Base-by-base conservation (phyloP, 2,329 filamentous ascomycete genomes). In the Aspergillus caelatus region DNA sequence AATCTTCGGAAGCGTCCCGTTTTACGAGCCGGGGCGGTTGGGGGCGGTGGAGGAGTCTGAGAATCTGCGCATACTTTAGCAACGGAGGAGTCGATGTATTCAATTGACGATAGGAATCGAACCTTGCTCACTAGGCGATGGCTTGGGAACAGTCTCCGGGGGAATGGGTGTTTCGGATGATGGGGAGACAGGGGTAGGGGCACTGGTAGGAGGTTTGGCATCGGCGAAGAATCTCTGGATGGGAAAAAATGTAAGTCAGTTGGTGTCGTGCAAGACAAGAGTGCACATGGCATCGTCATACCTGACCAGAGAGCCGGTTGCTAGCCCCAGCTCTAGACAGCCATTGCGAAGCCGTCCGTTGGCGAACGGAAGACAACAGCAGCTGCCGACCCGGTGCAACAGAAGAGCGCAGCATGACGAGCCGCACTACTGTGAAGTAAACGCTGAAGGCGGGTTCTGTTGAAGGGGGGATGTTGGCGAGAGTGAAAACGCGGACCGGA, bases 1-100 rank as follows among this genome's bases (percentile, higher is more conserved):
- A 93, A 90, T 75, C 90, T 90, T 72, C 92, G 86, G 75, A 97
- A 87, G 63, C 91, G 88, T 67, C 91, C 86, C 84, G 75, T 88
- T 83, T 87, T 91, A 83, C 83, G 88, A 81, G 82, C 83, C 78
- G 73, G 82, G 71, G 71, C 80, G 67, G 78, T 78, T 19, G 80
- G 77, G 34, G 81, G 74, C 23, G 77, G 69, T 32, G 73, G 73
- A 57, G 77, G 73, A 45, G 79, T 39, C 43, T 71, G 74, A 63
- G 74, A 69, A 57, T 77, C 73, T 77, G 80, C 67, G 74, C 74
- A 58, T 52, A 75, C 70, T 52, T 80, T 76, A 62, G 79, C 75
- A 54, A 79, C 74, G 65, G 48, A 55, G 53, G 36, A 41, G 28
- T 45, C 41, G 52, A 57, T 56, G 48, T 26, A 30, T 41, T 65